Conservation (phyloP, 805 yeast genomes). For the Pichia eremophila region DNA sequence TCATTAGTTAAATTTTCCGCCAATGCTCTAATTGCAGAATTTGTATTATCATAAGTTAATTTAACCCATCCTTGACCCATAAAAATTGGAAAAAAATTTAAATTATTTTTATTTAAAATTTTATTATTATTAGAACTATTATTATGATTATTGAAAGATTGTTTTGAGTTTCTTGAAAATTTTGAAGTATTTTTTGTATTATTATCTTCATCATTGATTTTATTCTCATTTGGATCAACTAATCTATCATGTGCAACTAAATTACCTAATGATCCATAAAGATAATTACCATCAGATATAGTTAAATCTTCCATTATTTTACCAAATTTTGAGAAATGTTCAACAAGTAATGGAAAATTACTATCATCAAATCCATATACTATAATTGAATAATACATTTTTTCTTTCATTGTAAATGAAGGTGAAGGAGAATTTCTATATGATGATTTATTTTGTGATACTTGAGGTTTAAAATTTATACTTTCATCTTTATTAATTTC, state of each 20-base stretch:
- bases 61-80: conserved; percentile 91
- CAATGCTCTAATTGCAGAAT: conserved; percentile 74
- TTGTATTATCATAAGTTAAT: conserved; percentile 66
- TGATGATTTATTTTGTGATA: neutral
- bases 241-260: neutral
- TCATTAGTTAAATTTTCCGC: conserved; percentile 67
- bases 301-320: conserved; percentile 10
- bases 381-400: conserved; percentile 55
- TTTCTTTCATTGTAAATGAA: neutral
- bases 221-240: neutral
- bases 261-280: conserved; percentile 2
- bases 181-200: neutral
- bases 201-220: neutral
- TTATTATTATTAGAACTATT: neutral
- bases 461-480: neutral
- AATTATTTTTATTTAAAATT: neutral
- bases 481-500: neutral
- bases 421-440: neutral
- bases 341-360: conserved; percentile 54
- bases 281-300: neutral
- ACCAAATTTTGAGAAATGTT: conserved; percentile 17
- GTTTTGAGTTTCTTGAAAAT: neutral
- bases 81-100: conserved; percentile 46
- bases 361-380: conserved; percentile 87
- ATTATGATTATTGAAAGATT: neutral